Base-by-base conservation (phyloP, 108 stramenopile species). In the Skeletonema grethae region DNA sequence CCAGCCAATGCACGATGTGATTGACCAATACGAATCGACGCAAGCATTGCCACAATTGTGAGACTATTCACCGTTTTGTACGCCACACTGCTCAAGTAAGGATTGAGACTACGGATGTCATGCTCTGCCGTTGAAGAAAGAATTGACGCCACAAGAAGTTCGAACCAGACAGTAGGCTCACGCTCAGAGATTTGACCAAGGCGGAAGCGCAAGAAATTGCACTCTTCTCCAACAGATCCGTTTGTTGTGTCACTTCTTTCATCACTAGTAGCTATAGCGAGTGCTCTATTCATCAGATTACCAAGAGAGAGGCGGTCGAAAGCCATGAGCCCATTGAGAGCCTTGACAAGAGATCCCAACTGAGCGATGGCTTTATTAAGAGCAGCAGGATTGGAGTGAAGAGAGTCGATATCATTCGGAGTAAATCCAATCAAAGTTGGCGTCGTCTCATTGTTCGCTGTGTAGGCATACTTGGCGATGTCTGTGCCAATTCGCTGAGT, bases 231-330 rank as follows among this genome's bases (percentile, higher is more conserved):
- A 57, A 62, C 65, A 28, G 67, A 57, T 66, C 87, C 87, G 60
- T 80, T 77, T 29, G 90, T 83, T 7, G 80, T 85, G 67, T 95
- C 92, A 67, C 95, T 95, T 43, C 95, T 63, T 79, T 95, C 95
- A 41, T 93, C 95, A 80, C 95, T 95, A 4, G 90, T 93, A 30
- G 88, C 92, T 64, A 95, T 95, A 9, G 92, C 89, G 8, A 93
- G 82, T 9, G 95, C 92, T 46, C 95, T 68, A 41, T 75, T 86
- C 95, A 95, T 95, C 11, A 95, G 78, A 72, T 95, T 95, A 80
- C 90, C 91, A 24, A 95, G 84, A 15, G 95, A 95, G 78, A 93
- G 92, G 10, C 95, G 75, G 79, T 95, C 95, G 67, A 95, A 95
- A 12, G 85, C 86, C 95, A 95, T 95, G 10, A 91, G 88, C 41